Conservation (phyloP, 768 basidiomycete genomes). For the Lentinula boryana region DNA sequence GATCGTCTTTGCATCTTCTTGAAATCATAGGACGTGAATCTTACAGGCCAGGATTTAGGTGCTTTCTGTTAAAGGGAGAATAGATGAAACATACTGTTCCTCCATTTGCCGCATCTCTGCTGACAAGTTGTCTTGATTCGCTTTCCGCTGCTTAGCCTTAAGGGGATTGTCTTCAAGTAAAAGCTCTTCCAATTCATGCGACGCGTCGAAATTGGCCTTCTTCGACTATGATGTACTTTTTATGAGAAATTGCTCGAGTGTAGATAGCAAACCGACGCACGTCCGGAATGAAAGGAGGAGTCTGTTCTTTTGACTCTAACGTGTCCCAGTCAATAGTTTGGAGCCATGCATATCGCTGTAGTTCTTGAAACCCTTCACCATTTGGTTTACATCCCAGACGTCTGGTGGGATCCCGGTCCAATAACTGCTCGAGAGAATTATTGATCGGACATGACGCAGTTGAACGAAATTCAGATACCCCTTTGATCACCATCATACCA, state of each 20-base stretch:
- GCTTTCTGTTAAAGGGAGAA: conserved; percentile 7
- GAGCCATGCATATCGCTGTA: conserved; percentile 86
- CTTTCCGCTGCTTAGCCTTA: conserved; percentile 90
- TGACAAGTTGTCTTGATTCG: conserved; percentile 82
- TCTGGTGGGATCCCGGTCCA: conserved; percentile 79
- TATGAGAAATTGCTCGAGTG: conserved; percentile 6
- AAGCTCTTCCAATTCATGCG: conserved; percentile 95
- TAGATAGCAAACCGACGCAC: conserved; percentile 33
- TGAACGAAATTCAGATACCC: conserved; percentile 44
- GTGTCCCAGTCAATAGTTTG: conserved; percentile 83
- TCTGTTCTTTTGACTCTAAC: conserved; percentile 67
- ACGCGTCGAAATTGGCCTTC: conserved; percentile 98
- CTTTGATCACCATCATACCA: conserved; percentile 75
- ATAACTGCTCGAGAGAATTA: conserved; percentile 43
- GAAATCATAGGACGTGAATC: conserved; percentile 91
- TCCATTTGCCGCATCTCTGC: conserved; percentile 97
- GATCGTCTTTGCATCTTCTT: conserved; percentile 87
- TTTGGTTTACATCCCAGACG: conserved; percentile 80
- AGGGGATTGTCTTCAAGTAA: conserved; percentile 95
- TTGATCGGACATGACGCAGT: neutral
- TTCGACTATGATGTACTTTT: conserved; percentile 58
- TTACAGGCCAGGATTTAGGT: conserved; percentile 21
- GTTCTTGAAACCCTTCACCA: conserved; percentile 73
- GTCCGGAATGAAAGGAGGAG: conserved; percentile 87
- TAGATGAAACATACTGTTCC: conserved; percentile 68